Base-by-base conservation (phyloP, 495 filamentous ascomycete species). In the Penicillium ochrochloron region DNA sequence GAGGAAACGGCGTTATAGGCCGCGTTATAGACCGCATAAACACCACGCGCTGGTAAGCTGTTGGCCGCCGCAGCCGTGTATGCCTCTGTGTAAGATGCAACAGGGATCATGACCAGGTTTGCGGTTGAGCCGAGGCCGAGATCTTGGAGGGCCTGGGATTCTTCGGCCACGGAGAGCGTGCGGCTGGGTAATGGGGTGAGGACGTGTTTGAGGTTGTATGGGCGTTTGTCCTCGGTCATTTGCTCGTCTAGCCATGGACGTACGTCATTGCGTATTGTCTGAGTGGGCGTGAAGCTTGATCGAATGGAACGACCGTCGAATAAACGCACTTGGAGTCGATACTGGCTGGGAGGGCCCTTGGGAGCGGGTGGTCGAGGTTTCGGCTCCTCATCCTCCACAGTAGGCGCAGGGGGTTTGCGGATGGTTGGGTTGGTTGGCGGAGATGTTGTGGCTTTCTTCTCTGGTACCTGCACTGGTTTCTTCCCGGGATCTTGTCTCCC, bases 151-250 rank as follows among this genome's bases (percentile, higher is more conserved):
- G 83, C 81, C 46, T 87, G 79, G 34, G 83, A 83, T 71, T 97
- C 95, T 44, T 97, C 93, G 1, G 85, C 77, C 8, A 89, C 81
- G 44, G 87, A 85, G 56, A 98, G 84, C 8, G 84, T 85, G 56
- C 84, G 86, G 70, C 88, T 95, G 3, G 92, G 92, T 14, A 85
- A 76, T 1, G 94, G 95, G 0, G 91, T 87, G 1, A 95, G 80
- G 34, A 97, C 88, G 37, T 94, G 87, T 69, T 93, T 93, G 76
- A 98, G 92, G 34, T 85, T 90, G 73, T 93, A 98, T 3, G 90
- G 89, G 50, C 80, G 76, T 65, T 75, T 73, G 73, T 85, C 78
- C 41, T 80, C 77, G 29, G 57, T 73, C 69, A 80, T 72, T 41
- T 82, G 72, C 37, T 74, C 64, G 59, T 95, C 91, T 12, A 98